Base-by-base conservation (phyloP, 2,329 filamentous ascomycete genomes). In the Aspergillus piperis region DNA sequence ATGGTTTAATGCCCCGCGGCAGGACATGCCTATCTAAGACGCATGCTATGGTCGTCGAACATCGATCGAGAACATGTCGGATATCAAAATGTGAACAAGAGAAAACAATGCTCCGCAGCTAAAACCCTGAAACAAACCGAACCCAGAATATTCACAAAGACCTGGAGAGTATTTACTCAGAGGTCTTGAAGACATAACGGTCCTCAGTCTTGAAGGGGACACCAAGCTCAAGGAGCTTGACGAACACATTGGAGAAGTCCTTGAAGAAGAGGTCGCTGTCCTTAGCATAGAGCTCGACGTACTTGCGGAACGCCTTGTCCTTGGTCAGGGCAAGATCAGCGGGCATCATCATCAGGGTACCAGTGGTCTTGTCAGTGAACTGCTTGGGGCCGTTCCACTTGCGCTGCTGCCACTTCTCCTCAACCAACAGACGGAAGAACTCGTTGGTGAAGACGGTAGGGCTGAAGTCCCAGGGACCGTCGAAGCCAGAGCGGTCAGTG, bases 331-430 rank as follows among this genome's bases (percentile, higher is more conserved):
- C 90, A 80, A 96, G 88, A 74, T 99, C 94, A 66, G 92, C 90
- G 56, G 95, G 95, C 77, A 99, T 83, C 94, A 99, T 98, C 95
- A 99, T 98, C 70, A 98, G 82, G 44, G 84, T 84, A 86, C 96
- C 93, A 72, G 89, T 91, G 73, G 83, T 86, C 81, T 90, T 90
- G 81, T 98, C 93, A 81, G 96, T 88, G 75, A 89, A 94, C 85
- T 96, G 93, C 80, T 88, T 88, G 67, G 92, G 92, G 27, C 95
- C 94, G 71, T 93, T 87, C 94, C 92, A 96, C 85, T 93, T 94
- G 81, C 86, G 89, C 84, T 86, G 91, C 74, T 86, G 82, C 95
- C 94, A 98, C 85, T 96, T 96, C 87, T 96, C 92, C 64, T 92
- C 86, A 36, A 96, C 73, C 51, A 99, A 84, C 15, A 98, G 86